Evolutionary conservation across 768 basidiomycete genomes (phyloP).

Genomic region (Clitopilus passeckerianus): DNA sequence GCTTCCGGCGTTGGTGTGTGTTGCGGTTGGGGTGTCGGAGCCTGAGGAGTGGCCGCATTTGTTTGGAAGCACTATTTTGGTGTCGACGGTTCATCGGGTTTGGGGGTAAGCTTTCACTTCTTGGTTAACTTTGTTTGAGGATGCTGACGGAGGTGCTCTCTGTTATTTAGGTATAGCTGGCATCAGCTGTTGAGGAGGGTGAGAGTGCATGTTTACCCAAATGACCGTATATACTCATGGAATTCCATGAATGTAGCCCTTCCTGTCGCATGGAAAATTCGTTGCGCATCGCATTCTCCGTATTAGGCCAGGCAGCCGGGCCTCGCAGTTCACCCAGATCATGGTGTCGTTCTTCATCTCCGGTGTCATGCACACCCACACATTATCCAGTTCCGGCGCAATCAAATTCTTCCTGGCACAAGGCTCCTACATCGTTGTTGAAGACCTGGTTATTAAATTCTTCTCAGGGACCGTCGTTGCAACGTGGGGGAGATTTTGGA

Average conservation of each 20-base stretch:
- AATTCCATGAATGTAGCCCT: constrained; percentile 11
- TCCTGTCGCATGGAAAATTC: constrained; percentile 20
- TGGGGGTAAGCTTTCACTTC: constrained; percentile 26
- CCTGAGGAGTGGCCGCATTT: constrained; percentile 27
- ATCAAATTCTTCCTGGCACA: constrained; percentile 23
- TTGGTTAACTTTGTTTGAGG: constrained; percentile 24
- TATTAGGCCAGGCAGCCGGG: constrained; percentile 18
- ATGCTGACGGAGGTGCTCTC: constrained; percentile 6
- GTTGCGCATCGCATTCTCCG: constrained; percentile 16
- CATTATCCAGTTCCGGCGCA: constrained; percentile 4
- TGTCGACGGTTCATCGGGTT: constrained; percentile 24
- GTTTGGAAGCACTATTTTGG: constrained; percentile 18
- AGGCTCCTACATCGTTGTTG: constrained; percentile 29
- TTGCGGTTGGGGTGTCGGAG: constrained; percentile 13
- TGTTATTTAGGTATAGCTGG: constrained; percentile 6
- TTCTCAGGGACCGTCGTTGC: neutral
- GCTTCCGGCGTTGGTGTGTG: constrained; percentile 3
- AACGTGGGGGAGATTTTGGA: neutral
- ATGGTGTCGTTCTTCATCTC: constrained; percentile 31
- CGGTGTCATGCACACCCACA: constrained; percentile 20
- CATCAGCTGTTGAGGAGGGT: constrained; percentile 3
- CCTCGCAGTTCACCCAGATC: constrained; percentile 25
- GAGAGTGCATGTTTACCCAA: constrained; percentile 22
- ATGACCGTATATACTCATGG: constrained; percentile 8
- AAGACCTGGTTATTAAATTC: constrained; percentile 19